Base-by-base conservation (phyloP, 2,329 filamentous ascomycete genomes). In the Daldinia sp. region DNA sequence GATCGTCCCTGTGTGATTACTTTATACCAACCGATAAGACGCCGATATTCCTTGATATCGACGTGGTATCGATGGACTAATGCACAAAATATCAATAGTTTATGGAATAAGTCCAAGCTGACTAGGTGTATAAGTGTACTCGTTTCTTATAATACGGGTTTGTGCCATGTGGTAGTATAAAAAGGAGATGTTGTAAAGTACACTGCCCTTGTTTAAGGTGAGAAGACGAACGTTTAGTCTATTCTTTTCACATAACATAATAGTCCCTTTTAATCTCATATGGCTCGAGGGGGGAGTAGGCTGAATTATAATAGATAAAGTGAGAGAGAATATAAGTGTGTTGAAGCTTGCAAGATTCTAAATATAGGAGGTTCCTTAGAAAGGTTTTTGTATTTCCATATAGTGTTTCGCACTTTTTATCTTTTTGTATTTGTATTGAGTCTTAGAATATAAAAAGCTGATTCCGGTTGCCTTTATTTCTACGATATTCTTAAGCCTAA, bases 61-160 rank as follows among this genome's bases (percentile, higher is more conserved):
- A 66, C 63, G 60, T 66, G 60, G 48, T 39, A 43, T 52, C 21
- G 34, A 53, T 35, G 45, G 19, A 21, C 63, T 63, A 63, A 66
- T 55, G 56, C 48, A 55, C 17, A 21, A 19, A 45, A 50, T 41
- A 55, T 52, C 60, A 63, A 61, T 63, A 66, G 52, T 58, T 54
- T 21, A 27, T 7, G 30, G 30, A 29, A 53, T 48, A 54, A 53
- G 32, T 8, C 19, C 48, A 25, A 32, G 23, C 7, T 39, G 34
- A 59, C 39, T 11, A 45, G 50, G 58, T 56, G 37, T 37, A 37
- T 37, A 37, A 30, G 50, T 52, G 29, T 49, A 52, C 23, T 49
- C n/a, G 13, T n/a, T n/a, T n/a, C n/a, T n/a, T n/a, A n/a, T n/a
- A n/a, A n/a, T n/a, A n/a, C n/a, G n/a, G n/a, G 21, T 25, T 25